Conservation (phyloP, 306 rosid species). For the Vicia faba region DNA sequence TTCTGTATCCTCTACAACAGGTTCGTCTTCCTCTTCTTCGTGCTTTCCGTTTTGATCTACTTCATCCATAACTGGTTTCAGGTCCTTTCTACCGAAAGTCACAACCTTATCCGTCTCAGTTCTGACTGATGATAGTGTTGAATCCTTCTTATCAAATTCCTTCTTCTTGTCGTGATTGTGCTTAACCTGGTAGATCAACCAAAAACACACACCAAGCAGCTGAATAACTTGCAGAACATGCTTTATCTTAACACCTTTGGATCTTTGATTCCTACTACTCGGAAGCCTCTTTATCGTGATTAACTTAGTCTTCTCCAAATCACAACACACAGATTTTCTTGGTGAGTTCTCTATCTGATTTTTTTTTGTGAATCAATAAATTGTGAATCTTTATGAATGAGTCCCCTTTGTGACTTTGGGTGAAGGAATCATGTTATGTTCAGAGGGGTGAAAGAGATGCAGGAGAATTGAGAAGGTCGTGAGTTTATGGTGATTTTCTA, state of each 20-base stretch:
- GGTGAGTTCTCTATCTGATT: too few relatives aligned
- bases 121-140: constrained; percentile 31
- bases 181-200: constrained; percentile 95
- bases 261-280: constrained; percentile 64
- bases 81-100: constrained; percentile 84
- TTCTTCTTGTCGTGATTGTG: constrained; percentile 89
- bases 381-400: too few relatives aligned
- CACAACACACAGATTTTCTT: too few relatives aligned
- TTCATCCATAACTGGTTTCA: constrained; percentile 49
- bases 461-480: too few relatives aligned
- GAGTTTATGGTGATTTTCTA: too few relatives aligned
- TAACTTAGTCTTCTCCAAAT: constrained; percentile 42
- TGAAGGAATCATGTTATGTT: too few relatives aligned
- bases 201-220: constrained; percentile 84
- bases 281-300: constrained; percentile 72
- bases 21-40: constrained; percentile 76
- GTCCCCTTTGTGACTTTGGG: too few relatives aligned
- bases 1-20: constrained; percentile 55
- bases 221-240: constrained; percentile 75
- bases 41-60: constrained; percentile 45
- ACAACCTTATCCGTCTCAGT: constrained; percentile 41
- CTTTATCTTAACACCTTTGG: constrained; percentile 77
- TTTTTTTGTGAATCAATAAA: too few relatives aligned
- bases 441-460: too few relatives aligned
- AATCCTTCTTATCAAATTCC: constrained; percentile 57